Base-by-base conservation (phyloP, 169 alveolate genomes). In the Plasmodium vinckei region DNA sequence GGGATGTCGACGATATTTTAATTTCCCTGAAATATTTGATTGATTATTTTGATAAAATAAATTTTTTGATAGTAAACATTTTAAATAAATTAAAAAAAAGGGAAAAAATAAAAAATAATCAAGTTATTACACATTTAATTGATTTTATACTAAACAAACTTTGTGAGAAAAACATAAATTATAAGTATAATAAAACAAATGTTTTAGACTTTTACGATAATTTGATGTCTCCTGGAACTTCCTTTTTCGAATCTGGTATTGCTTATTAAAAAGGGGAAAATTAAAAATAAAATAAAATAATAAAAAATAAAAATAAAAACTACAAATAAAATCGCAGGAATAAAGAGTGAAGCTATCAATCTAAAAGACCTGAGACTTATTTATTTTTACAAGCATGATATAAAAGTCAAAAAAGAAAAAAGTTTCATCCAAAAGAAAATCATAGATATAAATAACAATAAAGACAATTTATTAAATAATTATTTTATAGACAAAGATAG, bases 161-260 rank as follows among this genome's bases (percentile, higher is more conserved):
- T 1, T 75, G 23, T 56, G 88, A 75, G 65, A 67, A 64, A 2
- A 75, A 75, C 56, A 4, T 75, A 63, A 75, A 75, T 27, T 75
- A 75, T 21, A 25, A 65, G 9, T 75, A 75, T 47, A 21, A 57
- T 2, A 67, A 56, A 47, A 53, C 72, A 17, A 39, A 65, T 4
- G 61, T 75, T 25, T 49, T 75, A 23, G 88, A 75, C 15, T 75
- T 75, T 75, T 64, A 75, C 71, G 88, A 75, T 6, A 75, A 64
- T 21, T 53, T 75, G 53, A 47, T 75, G 68, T 57, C 17, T n/a
- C 63, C 33, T 57, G 65, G 53, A 21, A 15, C 51, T 10, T 63
- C 88, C 5, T 75, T 75, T n/a, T 75, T 75, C 67, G 88, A 75
- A 67, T n/a, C 88, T 63, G 88, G 88, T 63, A 69, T 21, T 63